A percentile compares a stretch with the other conserved stretches of the same genome.
Conservation (phyloP, 2,329 filamentous ascomycete species). For the Ascochyta viciae-villosae region DNA sequence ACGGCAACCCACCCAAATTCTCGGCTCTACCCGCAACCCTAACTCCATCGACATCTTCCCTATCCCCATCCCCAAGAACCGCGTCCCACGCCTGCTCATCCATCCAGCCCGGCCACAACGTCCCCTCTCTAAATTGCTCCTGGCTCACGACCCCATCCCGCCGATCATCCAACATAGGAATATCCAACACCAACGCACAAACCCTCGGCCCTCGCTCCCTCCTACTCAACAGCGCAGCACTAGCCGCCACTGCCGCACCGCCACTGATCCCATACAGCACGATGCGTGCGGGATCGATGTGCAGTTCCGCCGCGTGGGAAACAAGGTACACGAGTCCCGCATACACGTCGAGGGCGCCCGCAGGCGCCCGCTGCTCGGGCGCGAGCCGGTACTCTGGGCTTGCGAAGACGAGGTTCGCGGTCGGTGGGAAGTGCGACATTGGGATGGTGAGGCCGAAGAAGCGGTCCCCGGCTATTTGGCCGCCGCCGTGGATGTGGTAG, state of each 20-base stretch:
- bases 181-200: constrained; percentile 54
- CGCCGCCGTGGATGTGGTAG: constrained; percentile 52
- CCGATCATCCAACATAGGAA: constrained; percentile 58
- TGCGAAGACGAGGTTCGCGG: constrained; percentile 24
- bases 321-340: constrained; percentile 33
- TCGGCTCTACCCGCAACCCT: constrained; percentile 49
- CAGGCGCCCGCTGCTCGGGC: constrained; percentile 52
- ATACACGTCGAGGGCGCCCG: constrained; percentile 45
- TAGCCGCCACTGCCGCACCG: constrained; percentile 54
- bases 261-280: constrained; percentile 54
- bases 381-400: constrained; percentile 54
- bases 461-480: constrained; percentile 43
- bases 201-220: constrained; percentile 41
- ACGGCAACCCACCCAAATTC: constrained; percentile 48
- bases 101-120: constrained; percentile 46
- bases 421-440: constrained; percentile 26
- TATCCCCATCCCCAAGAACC: constrained; percentile 44
- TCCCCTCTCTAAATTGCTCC: constrained; percentile 40
- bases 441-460: constrained; percentile 38
- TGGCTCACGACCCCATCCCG: constrained; percentile 41
- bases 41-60: constrained; percentile 26
- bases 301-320: constrained; percentile 49
- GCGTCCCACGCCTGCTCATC: constrained; percentile 54
- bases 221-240: constrained; percentile 49
- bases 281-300: constrained; percentile 51